A percentile compares a stretch with the other conserved stretches of the same genome.
These are phyloP conservation scores for Glycine latifolia DNA, from an alignment of 306 rosid species.

Conservation along the genomic window DNA sequence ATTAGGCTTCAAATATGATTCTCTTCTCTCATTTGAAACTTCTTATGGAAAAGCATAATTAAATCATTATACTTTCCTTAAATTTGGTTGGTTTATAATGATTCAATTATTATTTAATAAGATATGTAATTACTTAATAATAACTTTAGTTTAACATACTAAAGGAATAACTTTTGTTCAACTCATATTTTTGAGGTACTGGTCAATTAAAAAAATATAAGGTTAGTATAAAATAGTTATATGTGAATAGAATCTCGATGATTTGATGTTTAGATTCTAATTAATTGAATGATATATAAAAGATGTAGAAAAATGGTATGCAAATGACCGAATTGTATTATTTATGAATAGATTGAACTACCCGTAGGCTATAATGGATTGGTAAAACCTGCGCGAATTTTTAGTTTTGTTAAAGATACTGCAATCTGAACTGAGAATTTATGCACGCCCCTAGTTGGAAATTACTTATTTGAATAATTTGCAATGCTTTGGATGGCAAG, in stretches of 20 bases:
- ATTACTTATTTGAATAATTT: constrained; percentile 18
- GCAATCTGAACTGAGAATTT: not conserved
- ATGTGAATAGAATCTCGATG: not conserved
- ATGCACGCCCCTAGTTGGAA: not conserved
- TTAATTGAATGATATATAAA: not conserved
- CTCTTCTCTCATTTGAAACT: too few species aligned
- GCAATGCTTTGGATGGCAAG: constrained; percentile 6
- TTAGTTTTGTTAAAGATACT: not conserved
- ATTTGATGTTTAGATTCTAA: not conserved
- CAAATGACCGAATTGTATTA: not conserved
- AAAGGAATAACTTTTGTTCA: not conserved
- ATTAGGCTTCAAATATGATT: not conserved
- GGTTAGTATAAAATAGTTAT: not conserved
- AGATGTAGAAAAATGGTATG: not conserved
- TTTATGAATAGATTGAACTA: not conserved
- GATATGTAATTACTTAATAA: not conserved
- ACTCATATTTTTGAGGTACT: not conserved
- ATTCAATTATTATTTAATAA: not conserved
- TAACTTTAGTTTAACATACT: not conserved
- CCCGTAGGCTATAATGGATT: not conserved
- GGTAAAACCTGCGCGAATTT: not conserved
- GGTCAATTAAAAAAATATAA: not conserved
- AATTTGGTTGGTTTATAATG: not conserved
- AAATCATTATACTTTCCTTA: too few species aligned
- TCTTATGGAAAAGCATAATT: too few species aligned